A percentile compares a stretch with the other conserved stretches of the same genome.
phyloP scores from a whole-genome alignment of 2,329 filamentous ascomycete genomes.

The Beauveria sp. region DNA sequence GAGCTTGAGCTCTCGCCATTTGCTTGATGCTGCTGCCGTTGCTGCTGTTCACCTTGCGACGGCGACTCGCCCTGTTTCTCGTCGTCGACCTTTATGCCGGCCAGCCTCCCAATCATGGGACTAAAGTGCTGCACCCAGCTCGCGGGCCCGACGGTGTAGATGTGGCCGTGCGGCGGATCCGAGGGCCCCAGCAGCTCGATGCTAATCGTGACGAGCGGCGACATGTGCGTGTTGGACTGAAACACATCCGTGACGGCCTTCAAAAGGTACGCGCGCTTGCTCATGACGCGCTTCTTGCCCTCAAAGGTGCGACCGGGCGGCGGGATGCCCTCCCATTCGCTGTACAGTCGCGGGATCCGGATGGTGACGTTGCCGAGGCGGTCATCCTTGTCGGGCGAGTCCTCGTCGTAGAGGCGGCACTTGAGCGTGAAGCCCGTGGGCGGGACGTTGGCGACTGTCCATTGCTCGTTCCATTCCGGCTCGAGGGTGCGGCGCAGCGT shows the following conservation, averaged over 20 bases:
- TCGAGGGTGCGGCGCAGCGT: slow-evolving; percentile 66
- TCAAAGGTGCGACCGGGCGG: slow-evolving; percentile 52
- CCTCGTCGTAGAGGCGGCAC: slow-evolving; percentile 83
- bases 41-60: slow-evolving; percentile 8
- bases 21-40: slow-evolving; percentile 21
- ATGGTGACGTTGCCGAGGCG: slow-evolving; percentile 80
- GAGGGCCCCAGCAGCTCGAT: slow-evolving; percentile 73
- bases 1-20: slow-evolving; percentile 29
- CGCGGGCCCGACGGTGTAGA: slow-evolving; percentile 73
- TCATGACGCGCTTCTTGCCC: slow-evolving; percentile 77
- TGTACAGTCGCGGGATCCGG: slow-evolving; percentile 49
- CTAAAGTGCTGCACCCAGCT: slow-evolving; percentile 79
- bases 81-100: slow-evolving; percentile 55
- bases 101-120: slow-evolving; percentile 76
- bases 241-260: slow-evolving; percentile 61
- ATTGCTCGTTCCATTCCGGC: slow-evolving; percentile 76
- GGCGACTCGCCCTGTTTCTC: slow-evolving; percentile 45
- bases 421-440: slow-evolving; percentile 75
- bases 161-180: slow-evolving; percentile 56
- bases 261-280: slow-evolving; percentile 76
- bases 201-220: slow-evolving; percentile 63
- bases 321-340: slow-evolving; percentile 61
- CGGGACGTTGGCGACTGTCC: slow-evolving; percentile 84
- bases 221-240: slow-evolving; percentile 55
- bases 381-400: slow-evolving; percentile 79